Evolutionary conservation across 306 rosid genomes (phyloP).

Genomic region (Fragaria ananassa): DNA sequence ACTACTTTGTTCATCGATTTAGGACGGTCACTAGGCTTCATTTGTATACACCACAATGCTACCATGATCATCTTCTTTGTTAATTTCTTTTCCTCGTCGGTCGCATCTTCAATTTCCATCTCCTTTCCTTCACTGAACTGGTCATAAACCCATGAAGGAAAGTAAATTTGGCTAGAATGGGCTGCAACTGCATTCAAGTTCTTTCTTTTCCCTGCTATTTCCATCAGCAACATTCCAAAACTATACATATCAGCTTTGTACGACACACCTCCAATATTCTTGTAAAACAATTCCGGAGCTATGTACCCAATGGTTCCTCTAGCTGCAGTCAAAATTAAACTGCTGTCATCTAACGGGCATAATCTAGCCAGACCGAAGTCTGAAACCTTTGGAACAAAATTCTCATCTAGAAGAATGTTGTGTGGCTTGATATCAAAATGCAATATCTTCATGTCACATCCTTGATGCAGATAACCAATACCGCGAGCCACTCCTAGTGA

Average conservation of each 20-base stretch:
- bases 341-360: background rate
- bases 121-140: background rate
- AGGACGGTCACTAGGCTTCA: slow-evolving; percentile 14
- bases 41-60: slow-evolving; percentile 11
- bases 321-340: background rate
- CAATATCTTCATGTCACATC: slow-evolving; percentile 12
- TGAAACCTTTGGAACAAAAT: background rate
- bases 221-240: slow-evolving; percentile 3
- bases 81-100: background rate
- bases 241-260: background rate
- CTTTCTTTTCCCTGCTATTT: background rate
- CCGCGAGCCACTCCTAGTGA: background rate
- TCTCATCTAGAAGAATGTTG: background rate
- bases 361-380: slow-evolving; percentile 1
- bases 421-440: slow-evolving; percentile 18
- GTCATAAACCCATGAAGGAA: background rate
- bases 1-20: background rate
- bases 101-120: background rate
- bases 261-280: background rate
- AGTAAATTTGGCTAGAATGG: background rate
- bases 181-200: background rate
- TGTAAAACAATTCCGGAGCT: slow-evolving; percentile 1
- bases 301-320: slow-evolving; percentile 13
- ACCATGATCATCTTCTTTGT: slow-evolving; percentile 12
- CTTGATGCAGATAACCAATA: slow-evolving; percentile 3